Percentiles rank a stretch among this genome's conserved stretches.
Conservation (phyloP, 78 protist species). For the Ministeria vibrans region DNA sequence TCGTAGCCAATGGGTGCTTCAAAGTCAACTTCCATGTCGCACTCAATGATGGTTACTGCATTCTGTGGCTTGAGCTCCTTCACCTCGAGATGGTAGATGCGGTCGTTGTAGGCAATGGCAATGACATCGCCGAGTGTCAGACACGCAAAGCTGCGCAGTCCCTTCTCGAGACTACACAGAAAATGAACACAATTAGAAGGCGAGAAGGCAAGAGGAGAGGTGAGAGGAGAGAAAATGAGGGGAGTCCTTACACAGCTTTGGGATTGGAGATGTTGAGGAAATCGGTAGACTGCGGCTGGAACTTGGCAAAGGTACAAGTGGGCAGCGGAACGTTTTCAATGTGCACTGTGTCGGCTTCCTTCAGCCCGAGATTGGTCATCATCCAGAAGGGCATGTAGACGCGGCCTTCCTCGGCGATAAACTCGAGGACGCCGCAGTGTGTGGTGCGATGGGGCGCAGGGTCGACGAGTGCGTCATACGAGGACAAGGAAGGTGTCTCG, state of each 20-base stretch:
- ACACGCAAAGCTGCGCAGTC: conserved; percentile 49
- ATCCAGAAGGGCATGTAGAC: conserved; percentile 71
- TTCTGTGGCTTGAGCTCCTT: conserved; percentile 37
- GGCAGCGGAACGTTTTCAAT: conserved; percentile 42
- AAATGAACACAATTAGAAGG: background rate
- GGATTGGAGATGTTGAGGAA: conserved; percentile 78
- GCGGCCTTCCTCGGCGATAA: conserved; percentile 70
- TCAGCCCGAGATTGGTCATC: conserved; percentile 51
- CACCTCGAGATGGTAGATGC: conserved; percentile 38
- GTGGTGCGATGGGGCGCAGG: background rate
- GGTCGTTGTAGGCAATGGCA: conserved; percentile 51
- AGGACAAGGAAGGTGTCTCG: no score
- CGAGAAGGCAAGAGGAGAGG: background rate
- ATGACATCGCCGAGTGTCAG: conserved; percentile 62
- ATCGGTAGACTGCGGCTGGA: conserved; percentile 67
- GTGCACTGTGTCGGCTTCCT: conserved; percentile 32
- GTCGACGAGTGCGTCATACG: no score
- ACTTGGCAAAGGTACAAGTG: conserved; percentile 51
- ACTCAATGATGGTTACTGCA: conserved; percentile 76
- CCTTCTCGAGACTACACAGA: conserved; percentile 45
- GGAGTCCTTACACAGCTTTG: conserved; percentile 56
- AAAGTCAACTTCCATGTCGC: conserved; percentile 80
- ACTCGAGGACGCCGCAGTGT: conserved; percentile 75
- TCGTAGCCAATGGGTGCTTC: conserved; percentile 67
- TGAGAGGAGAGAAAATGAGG: background rate